Evolutionary conservation across 1,284 basidiomycete genomes (phyloP).

Genomic region (Grifola frondosa): DNA sequence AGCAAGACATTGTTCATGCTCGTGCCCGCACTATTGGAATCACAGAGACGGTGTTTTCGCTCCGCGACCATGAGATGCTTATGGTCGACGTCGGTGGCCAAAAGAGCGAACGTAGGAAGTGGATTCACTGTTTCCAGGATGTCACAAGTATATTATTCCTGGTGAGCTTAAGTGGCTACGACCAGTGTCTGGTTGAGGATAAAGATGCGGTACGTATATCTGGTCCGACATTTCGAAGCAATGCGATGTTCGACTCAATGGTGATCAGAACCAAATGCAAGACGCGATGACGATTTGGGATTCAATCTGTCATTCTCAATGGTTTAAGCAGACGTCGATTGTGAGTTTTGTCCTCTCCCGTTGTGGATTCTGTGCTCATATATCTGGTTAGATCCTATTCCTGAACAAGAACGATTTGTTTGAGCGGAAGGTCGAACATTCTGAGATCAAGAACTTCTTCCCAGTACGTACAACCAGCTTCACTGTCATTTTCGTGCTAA

Average conservation of each 20-base stretch:
- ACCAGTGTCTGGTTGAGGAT: slow-evolving; percentile 93
- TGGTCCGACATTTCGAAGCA: background rate
- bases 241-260: slow-evolving; percentile 2
- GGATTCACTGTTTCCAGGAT: slow-evolving; percentile 86
- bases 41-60: slow-evolving; percentile 86
- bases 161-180: slow-evolving; percentile 86
- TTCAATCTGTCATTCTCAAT: slow-evolving; percentile 89
- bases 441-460: slow-evolving; percentile 85
- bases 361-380: slow-evolving; percentile 3
- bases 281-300: slow-evolving; percentile 96
- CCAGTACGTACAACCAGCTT: slow-evolving; percentile 50
- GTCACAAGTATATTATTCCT: slow-evolving; percentile 87
- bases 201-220: slow-evolving; percentile 71
- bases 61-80: slow-evolving; percentile 73
- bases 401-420: slow-evolving; percentile 92
- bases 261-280: slow-evolving; percentile 88
- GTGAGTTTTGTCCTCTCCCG: slow-evolving; percentile 42
- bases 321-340: slow-evolving; percentile 91
- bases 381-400: slow-evolving; percentile 72
- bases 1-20: slow-evolving; percentile 85
- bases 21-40: slow-evolving; percentile 91
- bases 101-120: slow-evolving; percentile 86
- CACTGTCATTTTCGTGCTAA: slow-evolving; percentile 7
- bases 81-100: slow-evolving; percentile 93
- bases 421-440: slow-evolving; percentile 76